These are phyloP conservation scores for Xylariomycetidae sp. DNA, from an alignment of 2,329 filamentous ascomycete genomes.

Conservation along the genomic window DNA sequence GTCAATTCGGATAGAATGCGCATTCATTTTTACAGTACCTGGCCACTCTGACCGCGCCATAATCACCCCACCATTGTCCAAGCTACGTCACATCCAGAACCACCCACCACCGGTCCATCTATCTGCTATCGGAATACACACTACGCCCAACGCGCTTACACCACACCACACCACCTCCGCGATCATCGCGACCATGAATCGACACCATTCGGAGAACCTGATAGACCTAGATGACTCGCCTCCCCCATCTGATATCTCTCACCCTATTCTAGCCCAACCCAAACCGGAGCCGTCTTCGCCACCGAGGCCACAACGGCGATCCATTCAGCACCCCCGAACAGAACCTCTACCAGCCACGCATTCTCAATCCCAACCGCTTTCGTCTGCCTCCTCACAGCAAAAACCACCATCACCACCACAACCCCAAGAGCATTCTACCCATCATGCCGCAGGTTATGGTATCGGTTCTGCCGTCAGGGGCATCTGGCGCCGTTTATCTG, in stretches of 20 bases:
- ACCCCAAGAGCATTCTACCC: conserved; percentile 9
- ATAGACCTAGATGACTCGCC: conserved; percentile 25
- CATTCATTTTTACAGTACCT: too few relatives aligned
- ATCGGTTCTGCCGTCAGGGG: conserved; percentile 38
- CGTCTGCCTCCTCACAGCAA: conserved; percentile 1
- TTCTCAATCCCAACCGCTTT: conserved; percentile 1
- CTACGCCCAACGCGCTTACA: conserved; percentile 10
- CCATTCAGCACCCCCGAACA: conserved; percentile 5
- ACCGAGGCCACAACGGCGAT: too few relatives aligned
- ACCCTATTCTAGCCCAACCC: conserved; percentile 12
- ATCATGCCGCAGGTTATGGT: conserved; percentile 14
- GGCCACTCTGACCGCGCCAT: too few relatives aligned
- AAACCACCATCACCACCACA: conserved; percentile 4
- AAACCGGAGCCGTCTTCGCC: too few relatives aligned
- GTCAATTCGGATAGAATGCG: too few relatives aligned
- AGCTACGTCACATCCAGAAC: conserved; percentile 1
- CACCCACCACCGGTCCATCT: neutral
- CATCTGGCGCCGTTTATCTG: conserved; percentile 63
- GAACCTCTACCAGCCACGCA: conserved; percentile 1
- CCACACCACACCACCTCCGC: neutral
- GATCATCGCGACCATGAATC: conserved; percentile 17
- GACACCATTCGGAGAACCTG: conserved; percentile 21
- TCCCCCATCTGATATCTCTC: conserved; percentile 19
- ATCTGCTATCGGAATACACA: conserved; percentile 9
- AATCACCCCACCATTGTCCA: neutral